Percentiles rank a stretch among this genome's conserved stretches.
Evolutionary conservation across 2,329 filamentous ascomycete species (phyloP).

Genomic region (Colletotrichum incanum): DNA sequence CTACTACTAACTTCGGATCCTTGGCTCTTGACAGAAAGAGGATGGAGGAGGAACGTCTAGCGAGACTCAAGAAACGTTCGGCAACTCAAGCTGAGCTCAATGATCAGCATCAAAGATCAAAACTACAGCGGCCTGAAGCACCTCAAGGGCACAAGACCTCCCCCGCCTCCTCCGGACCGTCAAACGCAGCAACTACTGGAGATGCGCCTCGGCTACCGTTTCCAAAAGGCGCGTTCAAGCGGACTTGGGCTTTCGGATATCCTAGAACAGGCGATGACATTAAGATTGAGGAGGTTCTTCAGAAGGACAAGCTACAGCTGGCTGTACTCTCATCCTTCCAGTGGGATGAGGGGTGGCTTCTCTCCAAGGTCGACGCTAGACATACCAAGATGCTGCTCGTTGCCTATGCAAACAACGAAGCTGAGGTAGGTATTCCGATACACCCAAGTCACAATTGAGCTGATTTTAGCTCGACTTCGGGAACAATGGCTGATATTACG

Average conservation of each 20-base stretch:
- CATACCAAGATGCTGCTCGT: slow-evolving; percentile 76
- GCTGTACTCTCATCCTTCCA: slow-evolving; percentile 90
- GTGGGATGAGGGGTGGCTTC: slow-evolving; percentile 86
- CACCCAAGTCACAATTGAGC: background rate
- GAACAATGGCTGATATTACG: background rate
- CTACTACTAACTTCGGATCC: slow-evolving; percentile 53
- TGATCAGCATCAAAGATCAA: slow-evolving; percentile 44
- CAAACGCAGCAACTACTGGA: background rate
- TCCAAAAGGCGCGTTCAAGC: slow-evolving; percentile 79
- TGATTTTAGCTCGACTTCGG: background rate
- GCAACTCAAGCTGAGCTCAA: slow-evolving; percentile 37
- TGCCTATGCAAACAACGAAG: slow-evolving; percentile 68
- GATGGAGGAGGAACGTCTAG: slow-evolving; percentile 89
- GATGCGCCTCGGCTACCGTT: slow-evolving; percentile 55
- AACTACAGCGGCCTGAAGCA: slow-evolving; percentile 29
- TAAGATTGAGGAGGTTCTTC: slow-evolving; percentile 88
- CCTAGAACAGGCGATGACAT: slow-evolving; percentile 79
- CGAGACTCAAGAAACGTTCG: slow-evolving; percentile 73
- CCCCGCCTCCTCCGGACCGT: background rate
- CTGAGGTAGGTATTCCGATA: slow-evolving; percentile 61
- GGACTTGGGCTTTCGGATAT: slow-evolving; percentile 81
- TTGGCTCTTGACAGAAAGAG: slow-evolving; percentile 80
- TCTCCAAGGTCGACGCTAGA: slow-evolving; percentile 76
- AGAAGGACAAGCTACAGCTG: slow-evolving; percentile 79
- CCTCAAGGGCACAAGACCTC: background rate